Base-by-base conservation (phyloP, 257 asterid species). In the Misopates orontium region DNA sequence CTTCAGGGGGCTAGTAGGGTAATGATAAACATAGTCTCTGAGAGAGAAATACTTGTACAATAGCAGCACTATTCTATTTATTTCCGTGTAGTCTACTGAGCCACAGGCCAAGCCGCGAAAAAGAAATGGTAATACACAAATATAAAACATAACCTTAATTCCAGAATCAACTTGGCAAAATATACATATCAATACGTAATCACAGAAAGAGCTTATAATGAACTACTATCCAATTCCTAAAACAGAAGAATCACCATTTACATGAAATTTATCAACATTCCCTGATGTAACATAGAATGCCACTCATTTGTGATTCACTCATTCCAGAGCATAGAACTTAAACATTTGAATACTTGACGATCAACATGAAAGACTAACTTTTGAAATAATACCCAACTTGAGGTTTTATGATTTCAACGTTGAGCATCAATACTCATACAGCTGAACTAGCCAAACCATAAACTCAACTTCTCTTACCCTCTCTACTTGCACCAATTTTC, bases 401-500 rank as follows among this genome's bases (percentile, higher is more conserved):
- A 53, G 48, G 19, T 57, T 5, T 9, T 13, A 40, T 15, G 3
- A 21, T 21, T 54, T 45, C 55, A 14, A 17, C 24, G 14, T 67
- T 16, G 42, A 24, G 55, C 16, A 56, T 32, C 65, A 45, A 17
- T 41, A 22, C 23, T 25, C 48, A 42, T 45, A 56, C 3, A 2
- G 36, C 36, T 28, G 36, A 28, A n/a, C n/a, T n/a, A n/a, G n/a
- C n/a, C n/a, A n/a, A n/a, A n/a, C n/a, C n/a, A n/a, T 50, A n/a
- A 19, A 18, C 22, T 50, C 23, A 6, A 49, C 17, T 45, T 40
- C 14, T 36, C 45, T 36, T 52, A 21, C 14, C 50, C 20, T 20
- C 18, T 17, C 18, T 36, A 4, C 64, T 57, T 36, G 19, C 51
- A 57, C 16, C 48, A 28, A 67, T 31, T 67, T 68, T 14, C 28